These are phyloP conservation scores for Fragosphaeria purpurea DNA, from an alignment of 2,329 filamentous ascomycete species.

Conservation along the genomic window DNA sequence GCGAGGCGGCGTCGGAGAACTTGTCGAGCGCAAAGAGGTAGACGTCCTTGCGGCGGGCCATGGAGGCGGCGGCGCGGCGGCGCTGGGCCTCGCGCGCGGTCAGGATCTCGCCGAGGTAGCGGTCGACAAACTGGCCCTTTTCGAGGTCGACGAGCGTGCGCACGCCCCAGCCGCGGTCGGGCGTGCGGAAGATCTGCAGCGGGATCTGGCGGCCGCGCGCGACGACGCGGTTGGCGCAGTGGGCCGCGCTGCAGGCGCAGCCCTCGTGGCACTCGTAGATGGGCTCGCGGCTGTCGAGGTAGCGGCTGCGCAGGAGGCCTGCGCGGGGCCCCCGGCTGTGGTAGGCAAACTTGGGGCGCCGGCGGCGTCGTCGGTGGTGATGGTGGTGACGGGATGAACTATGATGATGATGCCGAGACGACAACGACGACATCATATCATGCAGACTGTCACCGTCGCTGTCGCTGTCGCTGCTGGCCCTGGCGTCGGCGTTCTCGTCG, in stretches of 20 bases:
- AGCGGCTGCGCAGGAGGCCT: constrained; percentile 41
- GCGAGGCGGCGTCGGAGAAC: constrained; percentile 50
- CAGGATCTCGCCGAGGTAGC: constrained; percentile 65
- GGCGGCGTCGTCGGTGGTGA: constrained; percentile 8
- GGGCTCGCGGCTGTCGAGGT: constrained; percentile 44
- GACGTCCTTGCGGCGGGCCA: constrained; percentile 57
- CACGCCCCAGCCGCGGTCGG: constrained; percentile 67
- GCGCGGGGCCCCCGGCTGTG: constrained; percentile 41
- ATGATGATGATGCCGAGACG: background rate
- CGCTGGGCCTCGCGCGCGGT: constrained; percentile 53
- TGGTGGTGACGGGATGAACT: background rate
- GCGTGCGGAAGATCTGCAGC: constrained; percentile 68
- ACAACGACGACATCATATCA: constrained; percentile 23
- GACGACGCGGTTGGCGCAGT: constrained; percentile 66
- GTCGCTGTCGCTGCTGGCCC: constrained; percentile 21
- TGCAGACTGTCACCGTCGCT: constrained; percentile 32
- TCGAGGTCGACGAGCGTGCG: constrained; percentile 53
- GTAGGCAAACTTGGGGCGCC: constrained; percentile 50
- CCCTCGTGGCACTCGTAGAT: constrained; percentile 74
- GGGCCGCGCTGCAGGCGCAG: constrained; percentile 49
- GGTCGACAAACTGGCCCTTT: constrained; percentile 69
- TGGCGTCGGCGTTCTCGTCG: constrained; percentile 40
- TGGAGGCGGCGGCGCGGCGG: constrained; percentile 47
- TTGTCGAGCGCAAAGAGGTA: constrained; percentile 80
- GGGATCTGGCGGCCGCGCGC: constrained; percentile 61